Evolutionary conservation across 1,284 basidiomycete species (phyloP).

Genomic region (Fomitopsis betulina): DNA sequence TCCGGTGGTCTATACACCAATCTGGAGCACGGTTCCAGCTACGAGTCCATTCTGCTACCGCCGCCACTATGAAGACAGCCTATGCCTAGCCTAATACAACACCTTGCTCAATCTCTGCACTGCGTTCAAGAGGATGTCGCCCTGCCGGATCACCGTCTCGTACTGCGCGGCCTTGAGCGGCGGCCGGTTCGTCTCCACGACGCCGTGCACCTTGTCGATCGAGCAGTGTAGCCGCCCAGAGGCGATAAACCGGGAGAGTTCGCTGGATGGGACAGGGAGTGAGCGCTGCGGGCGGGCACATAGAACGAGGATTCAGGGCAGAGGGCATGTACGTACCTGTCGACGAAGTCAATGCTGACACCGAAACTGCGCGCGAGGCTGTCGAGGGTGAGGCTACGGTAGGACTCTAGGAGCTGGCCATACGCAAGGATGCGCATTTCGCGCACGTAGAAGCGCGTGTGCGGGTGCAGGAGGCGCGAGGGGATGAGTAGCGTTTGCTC

Average conservation of each 20-base stretch:
- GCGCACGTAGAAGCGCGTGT: conserved; percentile 88
- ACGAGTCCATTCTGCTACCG: background rate
- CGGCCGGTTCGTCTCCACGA: conserved; percentile 93
- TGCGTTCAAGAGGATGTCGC: conserved; percentile 83
- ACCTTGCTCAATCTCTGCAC: conserved; percentile 75
- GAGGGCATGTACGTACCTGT: conserved; percentile 50
- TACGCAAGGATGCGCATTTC: conserved; percentile 98
- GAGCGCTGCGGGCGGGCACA: background rate
- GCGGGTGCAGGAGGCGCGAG: conserved; percentile 81
- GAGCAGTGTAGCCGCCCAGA: conserved; percentile 85
- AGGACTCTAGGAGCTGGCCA: conserved; percentile 87
- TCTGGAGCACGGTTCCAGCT: background rate
- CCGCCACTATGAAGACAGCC: background rate
- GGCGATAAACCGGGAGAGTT: conserved; percentile 92
- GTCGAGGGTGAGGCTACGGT: conserved; percentile 87
- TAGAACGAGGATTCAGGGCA: background rate
- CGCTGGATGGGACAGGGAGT: conserved; percentile 40
- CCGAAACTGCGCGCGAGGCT: conserved; percentile 88
- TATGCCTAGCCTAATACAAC: conserved; percentile 40
- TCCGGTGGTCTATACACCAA: background rate
- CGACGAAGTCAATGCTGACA: conserved; percentile 85
- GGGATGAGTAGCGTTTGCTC: conserved; percentile 87
- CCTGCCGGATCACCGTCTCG: conserved; percentile 84
- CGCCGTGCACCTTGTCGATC: conserved; percentile 92
- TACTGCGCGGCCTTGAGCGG: conserved; percentile 87